Evolutionary conservation across 2,329 filamentous ascomycete species (phyloP).

Genomic region (Arthrobotrys megalospora): DNA sequence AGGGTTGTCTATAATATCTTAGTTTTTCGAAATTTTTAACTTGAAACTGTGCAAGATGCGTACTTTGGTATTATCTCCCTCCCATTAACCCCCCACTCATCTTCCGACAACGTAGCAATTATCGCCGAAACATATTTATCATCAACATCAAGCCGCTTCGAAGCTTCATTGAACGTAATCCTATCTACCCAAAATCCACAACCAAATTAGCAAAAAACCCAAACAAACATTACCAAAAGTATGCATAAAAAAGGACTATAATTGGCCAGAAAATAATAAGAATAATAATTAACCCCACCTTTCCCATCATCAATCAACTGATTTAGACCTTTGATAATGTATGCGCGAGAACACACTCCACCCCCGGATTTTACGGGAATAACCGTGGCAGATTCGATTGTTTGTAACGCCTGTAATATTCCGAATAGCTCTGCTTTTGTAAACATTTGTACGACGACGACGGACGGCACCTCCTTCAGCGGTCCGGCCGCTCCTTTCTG

Average conservation of each 20-base stretch:
- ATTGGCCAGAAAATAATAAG: background rate
- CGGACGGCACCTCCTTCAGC: background rate
- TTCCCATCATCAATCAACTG: conserved; percentile 26
- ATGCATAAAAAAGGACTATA: background rate
- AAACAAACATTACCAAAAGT: background rate
- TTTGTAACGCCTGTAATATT: conserved; percentile 30
- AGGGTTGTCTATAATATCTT: conserved; percentile 27
- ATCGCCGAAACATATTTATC: conserved; percentile 39
- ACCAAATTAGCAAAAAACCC: background rate
- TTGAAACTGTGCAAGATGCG: background rate
- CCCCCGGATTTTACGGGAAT: conserved; percentile 47
- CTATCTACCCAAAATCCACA: conserved; percentile 21
- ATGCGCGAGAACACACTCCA: conserved; percentile 34
- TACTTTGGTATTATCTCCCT: conserved; percentile 55
- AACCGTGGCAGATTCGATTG: conserved; percentile 16
- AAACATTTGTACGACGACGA: conserved; percentile 29
- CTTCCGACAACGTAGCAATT: conserved; percentile 19
- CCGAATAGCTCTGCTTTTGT: conserved; percentile 39
- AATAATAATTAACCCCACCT: conserved; percentile 9
- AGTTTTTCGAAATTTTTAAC: conserved; percentile 12
- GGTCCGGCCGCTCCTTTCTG: background rate
- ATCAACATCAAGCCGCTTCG: conserved; percentile 33
- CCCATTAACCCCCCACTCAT: conserved; percentile 48
- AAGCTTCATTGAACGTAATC: conserved; percentile 31
- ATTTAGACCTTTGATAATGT: conserved; percentile 23